phyloP scores from a whole-genome alignment of 2,329 filamentous ascomycete species.

The Seiridium unicorne region DNA sequence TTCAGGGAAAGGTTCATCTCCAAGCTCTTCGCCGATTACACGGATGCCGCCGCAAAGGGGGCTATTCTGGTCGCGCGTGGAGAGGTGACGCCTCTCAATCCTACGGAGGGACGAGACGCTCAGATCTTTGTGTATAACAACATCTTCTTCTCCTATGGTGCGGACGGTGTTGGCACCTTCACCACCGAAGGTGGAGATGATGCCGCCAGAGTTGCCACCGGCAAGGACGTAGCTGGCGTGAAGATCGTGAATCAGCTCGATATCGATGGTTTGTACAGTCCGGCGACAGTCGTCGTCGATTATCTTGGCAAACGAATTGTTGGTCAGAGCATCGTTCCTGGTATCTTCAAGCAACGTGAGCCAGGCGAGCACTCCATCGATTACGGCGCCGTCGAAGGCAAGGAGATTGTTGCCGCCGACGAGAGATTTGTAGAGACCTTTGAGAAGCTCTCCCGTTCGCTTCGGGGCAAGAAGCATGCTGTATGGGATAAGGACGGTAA shows the following conservation, averaged over 20 bases:
- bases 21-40: conserved; percentile 97
- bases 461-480: conserved; percentile 89
- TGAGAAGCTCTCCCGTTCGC: conserved; percentile 83
- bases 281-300: conserved; percentile 93
- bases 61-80: conserved; percentile 90
- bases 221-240: conserved; percentile 93
- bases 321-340: conserved; percentile 95
- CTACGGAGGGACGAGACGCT: conserved; percentile 86
- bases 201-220: conserved; percentile 90
- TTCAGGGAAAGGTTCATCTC: conserved; percentile 92
- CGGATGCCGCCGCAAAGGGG: conserved; percentile 88
- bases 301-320: conserved; percentile 97
- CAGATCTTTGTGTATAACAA: conserved; percentile 99
- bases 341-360: conserved; percentile 98
- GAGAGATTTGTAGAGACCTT: conserved; percentile 83
- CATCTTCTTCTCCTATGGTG: conserved; percentile 98
- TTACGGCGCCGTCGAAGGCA: conserved; percentile 96
- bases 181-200: conserved; percentile 95
- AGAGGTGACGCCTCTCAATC: conserved; percentile 91
- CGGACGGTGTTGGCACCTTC: conserved; percentile 96
- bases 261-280: conserved; percentile 90
- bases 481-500: conserved; percentile 98
- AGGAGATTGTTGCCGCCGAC: conserved; percentile 89
- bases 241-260: conserved; percentile 96
- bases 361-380: conserved; percentile 98